Conservation (phyloP, 495 filamentous ascomycete genomes). For the Terfezia boudieri region DNA sequence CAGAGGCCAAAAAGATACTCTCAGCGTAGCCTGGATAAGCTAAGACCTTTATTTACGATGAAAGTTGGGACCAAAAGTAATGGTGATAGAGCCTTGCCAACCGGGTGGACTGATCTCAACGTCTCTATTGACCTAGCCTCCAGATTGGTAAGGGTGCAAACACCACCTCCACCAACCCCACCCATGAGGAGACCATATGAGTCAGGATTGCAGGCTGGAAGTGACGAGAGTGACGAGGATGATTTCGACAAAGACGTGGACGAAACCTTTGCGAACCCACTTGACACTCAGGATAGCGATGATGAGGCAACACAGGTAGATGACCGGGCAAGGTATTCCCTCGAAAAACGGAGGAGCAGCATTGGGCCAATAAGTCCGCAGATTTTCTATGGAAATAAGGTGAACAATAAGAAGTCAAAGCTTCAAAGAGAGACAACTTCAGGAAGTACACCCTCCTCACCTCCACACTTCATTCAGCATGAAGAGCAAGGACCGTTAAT, state of each 20-base stretch:
- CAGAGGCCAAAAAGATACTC: not conserved
- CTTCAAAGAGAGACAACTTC: too few species aligned
- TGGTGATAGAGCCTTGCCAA: constrained; percentile 5
- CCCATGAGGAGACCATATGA: not conserved
- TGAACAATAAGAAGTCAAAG: too few species aligned
- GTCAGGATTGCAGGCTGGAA: constrained; percentile 1
- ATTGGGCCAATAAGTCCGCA: too few species aligned
- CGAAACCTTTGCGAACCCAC: constrained; percentile 6
- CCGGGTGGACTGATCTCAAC: constrained; percentile 11
- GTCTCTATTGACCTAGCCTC: constrained; percentile 7
- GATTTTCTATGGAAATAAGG: too few species aligned
- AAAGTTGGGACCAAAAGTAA: constrained; percentile 10
- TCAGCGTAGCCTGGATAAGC: constrained; percentile 1
- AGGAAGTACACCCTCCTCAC: too few species aligned
- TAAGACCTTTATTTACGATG: constrained; percentile 10
- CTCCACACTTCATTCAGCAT: too few species aligned
- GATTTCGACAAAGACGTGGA: constrained; percentile 4
- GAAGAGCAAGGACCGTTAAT: constrained; percentile 39
- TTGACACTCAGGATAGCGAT: constrained; percentile 13
- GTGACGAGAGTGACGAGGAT: constrained; percentile 10
- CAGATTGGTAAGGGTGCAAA: constrained; percentile 4
- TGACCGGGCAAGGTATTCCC: too few species aligned
- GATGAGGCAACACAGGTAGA: constrained; percentile 11
- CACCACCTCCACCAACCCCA: constrained; percentile 1
- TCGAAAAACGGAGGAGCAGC: too few species aligned